phyloP scores from a whole-genome alignment of 805 yeast genomes.

The Nematodospora valgi region DNA sequence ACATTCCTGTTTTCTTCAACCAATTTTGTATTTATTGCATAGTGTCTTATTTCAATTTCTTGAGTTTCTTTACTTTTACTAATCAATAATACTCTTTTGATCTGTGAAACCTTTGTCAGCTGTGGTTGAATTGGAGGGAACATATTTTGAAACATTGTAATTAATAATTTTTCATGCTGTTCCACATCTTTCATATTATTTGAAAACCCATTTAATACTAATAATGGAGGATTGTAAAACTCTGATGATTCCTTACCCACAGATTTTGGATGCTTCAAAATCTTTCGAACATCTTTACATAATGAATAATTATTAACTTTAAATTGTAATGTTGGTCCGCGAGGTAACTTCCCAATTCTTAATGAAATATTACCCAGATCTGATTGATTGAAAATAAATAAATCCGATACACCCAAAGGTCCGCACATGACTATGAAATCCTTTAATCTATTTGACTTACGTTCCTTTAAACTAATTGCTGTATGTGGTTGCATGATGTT shows the following conservation, averaged over 20 bases:
- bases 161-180: constrained; percentile 72
- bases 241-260: constrained; percentile 61
- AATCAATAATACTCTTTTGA: constrained; percentile 81
- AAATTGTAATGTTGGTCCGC: constrained; percentile 93
- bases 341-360: constrained; percentile 81
- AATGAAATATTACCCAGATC: constrained; percentile 76
- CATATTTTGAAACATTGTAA: constrained; percentile 91
- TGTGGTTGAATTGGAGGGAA: constrained; percentile 94
- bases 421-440: constrained; percentile 99
- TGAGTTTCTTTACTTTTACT: constrained; percentile 71
- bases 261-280: constrained; percentile 76
- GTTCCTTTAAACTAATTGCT: constrained; percentile 80
- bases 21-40: constrained; percentile 78
- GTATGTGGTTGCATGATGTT: constrained; percentile 95
- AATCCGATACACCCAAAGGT: constrained; percentile 87
- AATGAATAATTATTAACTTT: constrained; percentile 73
- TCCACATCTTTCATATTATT: constrained; percentile 59
- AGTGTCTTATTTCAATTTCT: constrained; percentile 82
- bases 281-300: constrained; percentile 70
- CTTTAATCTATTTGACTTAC: constrained; percentile 81
- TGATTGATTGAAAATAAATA: constrained; percentile 82
- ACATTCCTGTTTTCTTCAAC: constrained; percentile 76
- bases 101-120: constrained; percentile 64
- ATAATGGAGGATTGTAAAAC: constrained; percentile 75
- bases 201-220: constrained; percentile 87